Conservation (phyloP, 768 basidiomycete species). For the Mycena metata region DNA sequence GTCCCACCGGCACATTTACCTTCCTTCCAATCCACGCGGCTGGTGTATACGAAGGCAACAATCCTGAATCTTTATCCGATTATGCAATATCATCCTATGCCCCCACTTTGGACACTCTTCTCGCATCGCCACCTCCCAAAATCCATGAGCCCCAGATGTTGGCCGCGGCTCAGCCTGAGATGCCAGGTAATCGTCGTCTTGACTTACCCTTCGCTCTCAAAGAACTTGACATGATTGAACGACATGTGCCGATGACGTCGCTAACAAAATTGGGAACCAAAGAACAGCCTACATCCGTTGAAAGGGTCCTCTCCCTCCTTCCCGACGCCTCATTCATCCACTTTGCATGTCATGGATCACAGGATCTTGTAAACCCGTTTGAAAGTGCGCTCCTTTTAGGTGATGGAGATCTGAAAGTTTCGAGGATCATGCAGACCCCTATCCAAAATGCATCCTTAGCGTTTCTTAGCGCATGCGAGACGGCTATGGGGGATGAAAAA, state of each 20-base stretch:
- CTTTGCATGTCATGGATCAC: slow-evolving; percentile 18
- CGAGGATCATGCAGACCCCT: slow-evolving; percentile 21
- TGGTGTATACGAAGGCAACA: slow-evolving; percentile 10
- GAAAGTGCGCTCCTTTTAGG: slow-evolving; percentile 17
- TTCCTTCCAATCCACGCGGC: slow-evolving; percentile 18
- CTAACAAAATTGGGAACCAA: slow-evolving; percentile 14
- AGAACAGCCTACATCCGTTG: slow-evolving; percentile 9
- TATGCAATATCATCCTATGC: slow-evolving; percentile 16
- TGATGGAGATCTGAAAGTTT: slow-evolving; percentile 24
- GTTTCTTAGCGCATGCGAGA: slow-evolving; percentile 24
- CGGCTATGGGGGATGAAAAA: slow-evolving; percentile 23
- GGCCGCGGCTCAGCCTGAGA: slow-evolving; percentile 12
- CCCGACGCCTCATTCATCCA: slow-evolving; percentile 15
- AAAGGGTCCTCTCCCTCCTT: slow-evolving; percentile 17
- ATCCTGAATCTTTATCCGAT: slow-evolving; percentile 15
- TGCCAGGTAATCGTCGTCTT: slow-evolving; percentile 12
- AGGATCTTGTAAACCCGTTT: slow-evolving; percentile 15
- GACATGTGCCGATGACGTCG: slow-evolving; percentile 11
- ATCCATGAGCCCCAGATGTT: slow-evolving; percentile 13
- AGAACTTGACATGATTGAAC: slow-evolving; percentile 17
- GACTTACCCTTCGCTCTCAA: slow-evolving; percentile 12
- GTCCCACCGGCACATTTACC: slow-evolving; percentile 17
- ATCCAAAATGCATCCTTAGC: slow-evolving; percentile 22
- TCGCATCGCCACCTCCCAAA: slow-evolving; percentile 6
- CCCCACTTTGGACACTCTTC: slow-evolving; percentile 14